Base-by-base conservation (phyloP, 805 yeast genomes). In the Candida sakaeoensis region DNA sequence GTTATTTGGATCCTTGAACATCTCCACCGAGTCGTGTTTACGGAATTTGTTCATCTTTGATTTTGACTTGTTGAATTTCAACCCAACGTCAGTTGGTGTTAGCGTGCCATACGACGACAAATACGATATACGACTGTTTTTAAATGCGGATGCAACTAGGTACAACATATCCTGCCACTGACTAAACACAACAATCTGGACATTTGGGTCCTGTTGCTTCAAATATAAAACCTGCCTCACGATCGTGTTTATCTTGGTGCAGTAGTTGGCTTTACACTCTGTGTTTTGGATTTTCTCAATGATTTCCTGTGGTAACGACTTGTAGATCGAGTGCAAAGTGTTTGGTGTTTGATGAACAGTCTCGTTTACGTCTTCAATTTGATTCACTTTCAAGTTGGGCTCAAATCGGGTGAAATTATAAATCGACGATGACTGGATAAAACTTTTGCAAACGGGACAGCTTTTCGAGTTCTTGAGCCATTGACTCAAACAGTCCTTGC, bases 211-310 rank as follows among this genome's bases (percentile, higher is more conserved):
- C 17, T 69, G 60, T 3, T 68, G 54, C 37, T 78, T 75, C 37
- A 91, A 61, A 67, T 81, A 84, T 9, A 80, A 57, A 4, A 85
- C 74, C 44, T 86, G 88, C 50, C 81, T 77, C 8, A 89, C 73
- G 29, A 91, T 83, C 68, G 80, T 75, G 60, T 93, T 95, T 25
- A 91, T 78, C 54, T 93, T 93, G 2, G 96, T 77, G 8, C 98
- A 96, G 58, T 82, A 90, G 36, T 72, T 51, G 42, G 58, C 43
- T 48, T 60, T 53, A 10, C 68, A 46, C 30, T 52, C 49, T 8
- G 65, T 53, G 23, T 54, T 49, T 39, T 60, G 58, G 26, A 85
- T 79, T 33, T 72, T 71, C 5, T 59, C 54, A 24, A 82, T 56
- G 14, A 63, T 52, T 0, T 56, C 58, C 9, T 58, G 54, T 27